Evolutionary conservation across 179 eudicot genomes (phyloP), one percentile per base, ranked within the genome.

Genomic region (Camellia oleifera): DNA sequence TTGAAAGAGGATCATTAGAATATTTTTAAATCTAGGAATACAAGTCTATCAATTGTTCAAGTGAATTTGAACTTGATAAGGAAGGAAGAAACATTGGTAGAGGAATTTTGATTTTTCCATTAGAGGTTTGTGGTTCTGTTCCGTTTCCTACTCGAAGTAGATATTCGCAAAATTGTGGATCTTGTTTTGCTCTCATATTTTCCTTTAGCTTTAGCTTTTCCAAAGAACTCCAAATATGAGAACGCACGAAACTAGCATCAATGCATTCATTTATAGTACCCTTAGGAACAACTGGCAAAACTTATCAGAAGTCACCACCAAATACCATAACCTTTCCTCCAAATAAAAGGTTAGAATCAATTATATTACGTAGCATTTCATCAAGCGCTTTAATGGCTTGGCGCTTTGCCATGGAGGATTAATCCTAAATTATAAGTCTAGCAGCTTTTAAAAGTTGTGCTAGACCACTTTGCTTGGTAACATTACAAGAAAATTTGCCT

Each of bases 371-470:
- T 3, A 82, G 13, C 5, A 18, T 20, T 0, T 4, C 2, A 20
- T 85, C 82, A 0, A 85, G 11, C 0, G 76, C 78, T 12, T 85
- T 77, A 15, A 80, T 74, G 0, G 50, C 11, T 14, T 40, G 17
- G 2, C 63, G 78, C 1, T 76, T 63, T 0, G 76, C 64, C 84
- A 84, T 78, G 0, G 77, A 68, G 2, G 80, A 80, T 63, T 81
- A 78, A 63, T 81, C 82, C 84, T 82, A 84, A 13, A 79, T 75
- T 3, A 81, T 62, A 9, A 82, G 15, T 10, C 58, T 56, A 3
- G 81, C 11, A 4, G 48, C 9, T 13, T 14, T 40, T 0, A 85
- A 32, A 32, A 32, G 40, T 32, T 32, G 40, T 32, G 40, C 40
- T 32, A 32, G 40, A 32, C 40, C 40, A 32, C 40, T 32, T 32